Evolutionary conservation across 2,329 filamentous ascomycete species (phyloP).

Genomic region (Fusarium paranaense): DNA sequence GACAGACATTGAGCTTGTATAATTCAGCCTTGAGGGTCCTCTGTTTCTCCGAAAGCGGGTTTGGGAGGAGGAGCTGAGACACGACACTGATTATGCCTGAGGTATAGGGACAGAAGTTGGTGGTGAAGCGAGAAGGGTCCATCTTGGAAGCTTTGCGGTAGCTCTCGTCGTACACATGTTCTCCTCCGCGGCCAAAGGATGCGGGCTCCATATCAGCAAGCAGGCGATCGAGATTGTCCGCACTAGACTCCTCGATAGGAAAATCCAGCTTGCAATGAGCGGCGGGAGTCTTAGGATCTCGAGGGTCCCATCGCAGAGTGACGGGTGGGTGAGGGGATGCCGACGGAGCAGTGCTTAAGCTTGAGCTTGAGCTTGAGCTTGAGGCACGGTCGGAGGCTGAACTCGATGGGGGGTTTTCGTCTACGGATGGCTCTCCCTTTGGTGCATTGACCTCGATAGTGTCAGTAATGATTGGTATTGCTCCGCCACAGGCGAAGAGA

Average conservation of each 20-base stretch:
- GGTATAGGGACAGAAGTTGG: constrained; percentile 63
- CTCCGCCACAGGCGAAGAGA: background rate
- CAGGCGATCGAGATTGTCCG: background rate
- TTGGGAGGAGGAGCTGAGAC: constrained; percentile 54
- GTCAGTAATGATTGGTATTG: background rate
- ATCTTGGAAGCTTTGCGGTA: constrained; percentile 66
- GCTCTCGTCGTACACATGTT: constrained; percentile 62
- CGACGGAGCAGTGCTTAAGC: background rate
- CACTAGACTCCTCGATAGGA: background rate
- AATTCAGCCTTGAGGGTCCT: constrained; percentile 62
- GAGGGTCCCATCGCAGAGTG: constrained; percentile 6
- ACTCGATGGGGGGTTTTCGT: background rate
- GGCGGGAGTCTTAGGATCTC: background rate
- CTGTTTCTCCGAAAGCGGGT: background rate
- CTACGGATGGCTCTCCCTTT: background rate
- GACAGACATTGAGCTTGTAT: constrained; percentile 64
- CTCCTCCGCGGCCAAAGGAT: constrained; percentile 58
- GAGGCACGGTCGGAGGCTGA: background rate
- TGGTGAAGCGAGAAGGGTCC: constrained; percentile 58
- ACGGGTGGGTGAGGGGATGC: background rate
- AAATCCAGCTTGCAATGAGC: background rate
- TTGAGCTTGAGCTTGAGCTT: background rate
- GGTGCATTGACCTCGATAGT: background rate
- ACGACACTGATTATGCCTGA: constrained; percentile 64
- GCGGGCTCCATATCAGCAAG: constrained; percentile 51